A percentile compares a stretch with the other conserved stretches of the same genome.
phyloP scores from a whole-genome alignment of 1,284 basidiomycete genomes.

The Sanghuangporus sanghuang region DNA sequence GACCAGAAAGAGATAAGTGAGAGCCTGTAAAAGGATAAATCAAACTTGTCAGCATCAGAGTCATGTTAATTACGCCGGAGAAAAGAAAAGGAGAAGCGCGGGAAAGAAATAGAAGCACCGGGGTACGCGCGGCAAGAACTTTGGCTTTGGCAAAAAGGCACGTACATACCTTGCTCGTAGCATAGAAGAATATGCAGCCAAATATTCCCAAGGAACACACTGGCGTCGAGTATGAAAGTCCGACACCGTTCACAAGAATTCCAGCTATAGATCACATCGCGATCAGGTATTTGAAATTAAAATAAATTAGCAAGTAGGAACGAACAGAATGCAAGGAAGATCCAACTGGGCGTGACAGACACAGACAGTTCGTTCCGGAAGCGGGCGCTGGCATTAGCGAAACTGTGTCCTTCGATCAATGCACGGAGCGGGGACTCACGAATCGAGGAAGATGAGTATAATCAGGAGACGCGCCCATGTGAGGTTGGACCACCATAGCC shows the following conservation, averaged over 20 bases:
- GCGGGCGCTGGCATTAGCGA: not conserved
- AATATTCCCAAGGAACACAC: constrained; percentile 16
- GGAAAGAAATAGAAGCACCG: not conserved
- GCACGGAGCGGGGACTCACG: not conserved
- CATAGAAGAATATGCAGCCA: constrained; percentile 15
- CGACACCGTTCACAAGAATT: constrained; percentile 15
- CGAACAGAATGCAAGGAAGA: constrained; percentile 16
- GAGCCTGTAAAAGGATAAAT: constrained; percentile 3
- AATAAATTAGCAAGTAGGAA: not conserved
- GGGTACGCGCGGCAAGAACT: not conserved
- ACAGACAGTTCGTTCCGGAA: not conserved
- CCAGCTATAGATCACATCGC: constrained; percentile 2
- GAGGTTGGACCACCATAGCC: constrained; percentile 12
- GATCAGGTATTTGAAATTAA: not conserved
- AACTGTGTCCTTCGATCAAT: not conserved
- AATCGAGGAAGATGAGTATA: constrained; percentile 15
- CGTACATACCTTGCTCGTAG: constrained; percentile 15
- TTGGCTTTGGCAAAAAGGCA: not conserved
- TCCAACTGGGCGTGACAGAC: constrained; percentile 1
- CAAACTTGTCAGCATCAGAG: not conserved
- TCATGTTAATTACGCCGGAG: not conserved
- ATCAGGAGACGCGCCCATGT: constrained; percentile 15
- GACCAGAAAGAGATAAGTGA: constrained; percentile 18
- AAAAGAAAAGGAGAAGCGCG: not conserved
- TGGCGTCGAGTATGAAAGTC: constrained; percentile 9